These are phyloP conservation scores for Hansenula lynferdii DNA, from an alignment of 1,139 yeast species.

Conservation along the genomic window DNA sequence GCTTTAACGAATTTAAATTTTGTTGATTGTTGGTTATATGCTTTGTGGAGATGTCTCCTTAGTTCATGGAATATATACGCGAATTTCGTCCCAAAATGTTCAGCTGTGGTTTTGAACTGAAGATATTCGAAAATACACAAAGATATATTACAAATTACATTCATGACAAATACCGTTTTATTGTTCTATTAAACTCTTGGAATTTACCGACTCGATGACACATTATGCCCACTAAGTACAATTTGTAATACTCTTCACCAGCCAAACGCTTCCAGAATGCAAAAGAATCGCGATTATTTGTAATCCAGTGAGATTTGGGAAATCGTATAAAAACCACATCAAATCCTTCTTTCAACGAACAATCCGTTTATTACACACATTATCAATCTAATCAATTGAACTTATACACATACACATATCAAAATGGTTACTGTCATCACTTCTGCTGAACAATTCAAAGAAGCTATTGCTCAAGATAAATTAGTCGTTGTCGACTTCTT, in stretches of 20 bases:
- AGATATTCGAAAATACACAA: too few relatives aligned
- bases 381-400: background rate
- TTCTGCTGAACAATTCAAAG: conserved; percentile 55
- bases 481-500: conserved; percentile 88
- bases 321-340: background rate
- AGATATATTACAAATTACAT: too few relatives aligned
- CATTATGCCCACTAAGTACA: background rate
- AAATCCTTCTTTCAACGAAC: background rate
- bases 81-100: too few relatives aligned
- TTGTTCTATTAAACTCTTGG: too few relatives aligned
- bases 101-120: too few relatives aligned
- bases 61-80: too few relatives aligned
- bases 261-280: background rate
- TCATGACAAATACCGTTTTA: too few relatives aligned
- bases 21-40: too few relatives aligned
- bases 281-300: conserved; percentile 4
- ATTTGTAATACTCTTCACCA: background rate
- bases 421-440: conserved; percentile 37
- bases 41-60: too few relatives aligned
- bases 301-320: background rate
- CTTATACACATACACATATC: background rate
- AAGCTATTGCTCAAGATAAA: conserved; percentile 52
- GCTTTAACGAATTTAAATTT: too few relatives aligned
- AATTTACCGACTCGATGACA: too few relatives aligned
- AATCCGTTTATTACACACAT: too few relatives aligned